These are phyloP conservation scores for Pholiota conissans DNA, from an alignment of 768 basidiomycete genomes.

Conservation along the genomic window DNA sequence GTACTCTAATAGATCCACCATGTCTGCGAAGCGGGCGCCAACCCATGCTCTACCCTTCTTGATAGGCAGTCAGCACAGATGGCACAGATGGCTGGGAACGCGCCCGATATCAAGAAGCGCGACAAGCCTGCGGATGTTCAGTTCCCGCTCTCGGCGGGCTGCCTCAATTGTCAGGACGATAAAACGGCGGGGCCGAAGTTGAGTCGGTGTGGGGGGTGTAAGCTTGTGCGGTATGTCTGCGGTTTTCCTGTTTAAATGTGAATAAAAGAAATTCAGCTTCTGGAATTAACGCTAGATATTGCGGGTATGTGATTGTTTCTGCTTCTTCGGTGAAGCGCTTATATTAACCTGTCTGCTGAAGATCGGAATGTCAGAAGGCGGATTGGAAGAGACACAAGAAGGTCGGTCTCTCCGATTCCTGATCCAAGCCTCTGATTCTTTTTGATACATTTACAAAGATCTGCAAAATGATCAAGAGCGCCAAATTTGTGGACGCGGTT, in stretches of 20 bases:
- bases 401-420: neutral
- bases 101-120: neutral
- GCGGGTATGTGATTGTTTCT: neutral
- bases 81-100: neutral
- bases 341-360: neutral
- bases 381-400: neutral
- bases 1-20: neutral
- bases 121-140: neutral
- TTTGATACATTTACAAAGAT: neutral
- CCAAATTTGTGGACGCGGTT: neutral
- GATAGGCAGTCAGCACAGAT: neutral
- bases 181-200: neutral
- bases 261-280: neutral
- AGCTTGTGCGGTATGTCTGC: neutral
- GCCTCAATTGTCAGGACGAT: neutral
- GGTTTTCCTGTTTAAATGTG: too few species aligned
- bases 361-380: neutral
- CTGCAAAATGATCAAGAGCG: neutral
- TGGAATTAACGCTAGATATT: neutral
- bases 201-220: slow-evolving; percentile 4
- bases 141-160: neutral
- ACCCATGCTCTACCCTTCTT: neutral
- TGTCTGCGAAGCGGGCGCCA: neutral
- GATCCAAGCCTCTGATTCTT: neutral
- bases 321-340: neutral